Evolutionary conservation across 768 basidiomycete species (phyloP).

Genomic region (Suillus paluster): DNA sequence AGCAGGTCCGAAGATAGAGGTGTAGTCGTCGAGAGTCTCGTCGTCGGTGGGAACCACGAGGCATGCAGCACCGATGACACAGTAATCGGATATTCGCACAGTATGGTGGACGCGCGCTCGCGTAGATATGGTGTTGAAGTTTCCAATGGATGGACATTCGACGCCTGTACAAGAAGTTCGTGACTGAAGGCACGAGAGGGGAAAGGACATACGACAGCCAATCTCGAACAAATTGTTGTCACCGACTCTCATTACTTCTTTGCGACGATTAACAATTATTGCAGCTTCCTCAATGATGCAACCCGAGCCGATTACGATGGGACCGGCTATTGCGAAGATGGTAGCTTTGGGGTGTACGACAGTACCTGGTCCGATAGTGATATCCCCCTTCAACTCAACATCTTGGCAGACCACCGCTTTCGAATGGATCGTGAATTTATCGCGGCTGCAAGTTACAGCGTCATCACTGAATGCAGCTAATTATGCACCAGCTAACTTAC

Average conservation of each 20-base stretch:
- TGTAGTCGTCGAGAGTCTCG: slow-evolving; percentile 81
- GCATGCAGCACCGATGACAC: slow-evolving; percentile 82
- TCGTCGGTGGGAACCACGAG: slow-evolving; percentile 79
- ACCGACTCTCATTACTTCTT: slow-evolving; percentile 91
- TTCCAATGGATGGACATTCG: slow-evolving; percentile 83
- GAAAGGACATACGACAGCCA: slow-evolving; percentile 73
- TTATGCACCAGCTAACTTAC: slow-evolving; percentile 20
- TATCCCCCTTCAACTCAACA: slow-evolving; percentile 92
- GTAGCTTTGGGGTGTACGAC: slow-evolving; percentile 95
- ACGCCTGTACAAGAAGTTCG: slow-evolving; percentile 56
- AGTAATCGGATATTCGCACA: slow-evolving; percentile 77
- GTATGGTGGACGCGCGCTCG: slow-evolving; percentile 84
- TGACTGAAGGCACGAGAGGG: slow-evolving; percentile 2
- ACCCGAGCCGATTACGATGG: slow-evolving; percentile 85
- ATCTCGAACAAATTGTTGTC: slow-evolving; percentile 95
- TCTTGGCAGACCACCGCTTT: slow-evolving; percentile 92
- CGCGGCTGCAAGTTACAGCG: slow-evolving; percentile 57
- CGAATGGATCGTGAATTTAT: slow-evolving; percentile 89
- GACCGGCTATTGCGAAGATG: slow-evolving; percentile 88
- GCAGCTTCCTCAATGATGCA: slow-evolving; percentile 93
- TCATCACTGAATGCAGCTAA: neutral
- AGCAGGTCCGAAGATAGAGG: slow-evolving; percentile 79
- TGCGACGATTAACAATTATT: slow-evolving; percentile 88
- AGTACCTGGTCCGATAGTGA: slow-evolving; percentile 90
- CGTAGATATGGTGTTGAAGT: slow-evolving; percentile 86